A percentile compares a stretch with the other conserved stretches of the same genome.
Evolutionary conservation across 495 filamentous ascomycete species (phyloP).

Genomic region (Tuber aestivum): DNA sequence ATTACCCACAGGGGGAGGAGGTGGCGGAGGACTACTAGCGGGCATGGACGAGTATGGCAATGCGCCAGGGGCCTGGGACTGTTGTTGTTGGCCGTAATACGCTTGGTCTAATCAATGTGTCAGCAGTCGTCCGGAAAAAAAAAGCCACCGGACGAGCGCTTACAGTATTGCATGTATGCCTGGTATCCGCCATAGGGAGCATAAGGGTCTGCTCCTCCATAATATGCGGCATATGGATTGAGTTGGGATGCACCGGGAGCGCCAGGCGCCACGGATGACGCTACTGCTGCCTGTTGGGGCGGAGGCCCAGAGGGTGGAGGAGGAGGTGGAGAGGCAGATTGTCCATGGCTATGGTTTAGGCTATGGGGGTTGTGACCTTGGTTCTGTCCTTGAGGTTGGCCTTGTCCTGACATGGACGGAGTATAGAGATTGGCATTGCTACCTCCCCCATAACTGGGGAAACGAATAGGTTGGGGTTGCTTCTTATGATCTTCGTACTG

Average conservation of each 20-base stretch:
- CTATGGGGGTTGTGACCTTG: conserved; percentile 37
- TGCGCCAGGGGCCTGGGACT: conserved; percentile 35
- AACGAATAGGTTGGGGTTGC: conserved; percentile 65
- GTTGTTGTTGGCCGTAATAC: conserved; percentile 38
- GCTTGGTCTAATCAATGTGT: conserved; percentile 32
- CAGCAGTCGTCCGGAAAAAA: not conserved
- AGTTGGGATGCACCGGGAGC: conserved; percentile 56
- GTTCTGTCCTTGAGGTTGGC: conserved; percentile 34
- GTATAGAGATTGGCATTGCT: conserved; percentile 42
- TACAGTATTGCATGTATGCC: conserved; percentile 62
- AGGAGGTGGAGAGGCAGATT: conserved; percentile 41
- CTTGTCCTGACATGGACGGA: conserved; percentile 38
- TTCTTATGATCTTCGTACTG: conserved; percentile 87
- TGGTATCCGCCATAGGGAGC: conserved; percentile 83
- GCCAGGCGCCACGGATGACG: conserved; percentile 41
- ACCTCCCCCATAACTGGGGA: conserved; percentile 52
- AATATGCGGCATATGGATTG: conserved; percentile 80
- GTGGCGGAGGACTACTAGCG: conserved; percentile 24
- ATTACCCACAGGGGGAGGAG: conserved; percentile 32
- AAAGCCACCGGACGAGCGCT: conserved; percentile 30
- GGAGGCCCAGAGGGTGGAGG: conserved; percentile 41
- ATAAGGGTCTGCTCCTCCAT: conserved; percentile 72
- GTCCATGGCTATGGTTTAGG: conserved; percentile 30
- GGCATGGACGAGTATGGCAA: conserved; percentile 27
- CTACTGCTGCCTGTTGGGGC: conserved; percentile 42